Evolutionary conservation across 305 asterid genomes (phyloP).

Genomic region (Andrographis paniculata): DNA sequence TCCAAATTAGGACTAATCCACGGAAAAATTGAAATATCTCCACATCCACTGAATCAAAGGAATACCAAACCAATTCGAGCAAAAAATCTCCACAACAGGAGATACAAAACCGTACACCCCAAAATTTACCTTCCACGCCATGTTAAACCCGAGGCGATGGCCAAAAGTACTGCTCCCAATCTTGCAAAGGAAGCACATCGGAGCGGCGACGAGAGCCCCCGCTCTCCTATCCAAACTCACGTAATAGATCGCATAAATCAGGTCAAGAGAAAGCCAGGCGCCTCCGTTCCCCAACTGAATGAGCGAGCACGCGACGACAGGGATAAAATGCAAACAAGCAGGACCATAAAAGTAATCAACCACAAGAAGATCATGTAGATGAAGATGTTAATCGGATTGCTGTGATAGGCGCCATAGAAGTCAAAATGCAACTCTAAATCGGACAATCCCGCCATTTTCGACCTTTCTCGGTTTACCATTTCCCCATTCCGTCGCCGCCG

Average conservation of each 20-base stretch:
- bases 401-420: conserved; percentile 92
- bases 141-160: conserved; percentile 51
- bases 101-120: neutral
- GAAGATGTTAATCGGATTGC: conserved; percentile 62
- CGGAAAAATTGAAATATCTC: too few relatives aligned
- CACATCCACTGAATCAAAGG: too few relatives aligned
- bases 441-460: conserved; percentile 43
- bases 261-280: conserved; percentile 40
- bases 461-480: neutral
- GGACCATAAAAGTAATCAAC: conserved; percentile 60
- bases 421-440: conserved; percentile 86
- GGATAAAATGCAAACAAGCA: conserved; percentile 62
- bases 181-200: conserved; percentile 57
- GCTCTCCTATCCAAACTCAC: conserved; percentile 70
- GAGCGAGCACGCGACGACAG: conserved; percentile 32
- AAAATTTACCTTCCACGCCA: conserved; percentile 70
- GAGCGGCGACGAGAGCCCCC: conserved; percentile 80
- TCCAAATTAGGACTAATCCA: too few relatives aligned
- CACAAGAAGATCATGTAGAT: conserved; percentile 80
- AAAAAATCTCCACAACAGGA: neutral
- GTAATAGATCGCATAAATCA: conserved; percentile 54
- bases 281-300: conserved; percentile 31
- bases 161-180: conserved; percentile 59
- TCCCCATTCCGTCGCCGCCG: too few relatives aligned
- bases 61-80: neutral